A percentile compares a stretch with the other conserved stretches of the same genome.
phyloP scores from a whole-genome alignment of 106 monocot species.

The Iris macrosiphon region DNA sequence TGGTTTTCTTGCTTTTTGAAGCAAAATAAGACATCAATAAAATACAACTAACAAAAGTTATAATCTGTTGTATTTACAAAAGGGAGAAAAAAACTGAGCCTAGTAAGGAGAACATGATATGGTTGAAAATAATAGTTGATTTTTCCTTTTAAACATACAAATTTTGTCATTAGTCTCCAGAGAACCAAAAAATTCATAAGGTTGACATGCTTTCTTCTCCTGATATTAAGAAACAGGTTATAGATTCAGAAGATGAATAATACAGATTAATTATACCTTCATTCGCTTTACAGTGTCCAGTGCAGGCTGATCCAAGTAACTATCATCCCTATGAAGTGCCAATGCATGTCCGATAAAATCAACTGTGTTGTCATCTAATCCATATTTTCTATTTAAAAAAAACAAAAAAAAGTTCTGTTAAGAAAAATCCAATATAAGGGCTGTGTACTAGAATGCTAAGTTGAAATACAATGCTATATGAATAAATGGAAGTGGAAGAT shows the following conservation, averaged over 20 bases:
- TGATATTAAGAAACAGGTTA: neutral
- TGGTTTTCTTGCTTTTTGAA: neutral
- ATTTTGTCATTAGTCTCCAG: neutral
- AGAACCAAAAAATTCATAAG: neutral
- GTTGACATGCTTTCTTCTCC: neutral
- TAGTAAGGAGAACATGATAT: neutral
- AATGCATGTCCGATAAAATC: constrained; percentile 87
- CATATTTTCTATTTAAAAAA: constrained; percentile 54
- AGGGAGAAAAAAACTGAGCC: neutral
- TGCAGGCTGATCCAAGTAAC: constrained; percentile 72
- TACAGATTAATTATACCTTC: constrained; percentile 42
- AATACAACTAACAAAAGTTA: neutral
- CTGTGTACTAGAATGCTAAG: no score
- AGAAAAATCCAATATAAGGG: no score
- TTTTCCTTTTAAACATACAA: neutral
- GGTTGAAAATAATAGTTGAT: neutral
- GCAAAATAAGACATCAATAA: neutral
- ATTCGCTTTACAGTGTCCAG: constrained; percentile 65
- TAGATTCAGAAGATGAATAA: neutral
- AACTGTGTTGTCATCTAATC: constrained; percentile 72
- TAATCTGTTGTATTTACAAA: neutral
- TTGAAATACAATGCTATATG: no score
- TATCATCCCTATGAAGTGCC: constrained; percentile 74
- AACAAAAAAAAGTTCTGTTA: neutral
- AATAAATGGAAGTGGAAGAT: no score